Evolutionary conservation across 2,329 filamentous ascomycete genomes (phyloP).

Genomic region (Talaromyces sp.): DNA sequence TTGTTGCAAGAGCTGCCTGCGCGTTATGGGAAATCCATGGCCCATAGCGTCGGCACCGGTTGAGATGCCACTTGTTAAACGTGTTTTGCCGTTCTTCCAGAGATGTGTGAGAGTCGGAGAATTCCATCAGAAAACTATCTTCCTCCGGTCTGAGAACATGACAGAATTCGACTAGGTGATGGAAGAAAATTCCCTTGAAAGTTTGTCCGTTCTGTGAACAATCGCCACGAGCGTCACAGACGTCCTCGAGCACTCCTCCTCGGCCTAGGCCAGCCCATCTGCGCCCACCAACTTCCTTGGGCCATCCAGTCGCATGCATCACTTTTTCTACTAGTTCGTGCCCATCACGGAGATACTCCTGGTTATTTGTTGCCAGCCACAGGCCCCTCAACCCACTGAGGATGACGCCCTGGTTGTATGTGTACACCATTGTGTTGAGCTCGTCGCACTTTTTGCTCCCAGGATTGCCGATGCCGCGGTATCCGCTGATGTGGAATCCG

Average conservation of each 20-base stretch:
- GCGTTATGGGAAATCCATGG: constrained; percentile 78
- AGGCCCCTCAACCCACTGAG: constrained; percentile 76
- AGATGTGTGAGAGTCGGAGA: constrained; percentile 30
- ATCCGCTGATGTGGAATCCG: constrained; percentile 78
- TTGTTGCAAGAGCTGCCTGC: constrained; percentile 65
- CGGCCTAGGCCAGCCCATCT: constrained; percentile 72
- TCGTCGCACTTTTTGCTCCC: constrained; percentile 72
- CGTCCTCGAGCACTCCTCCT: constrained; percentile 76
- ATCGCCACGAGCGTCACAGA: constrained; percentile 67
- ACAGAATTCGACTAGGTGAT: constrained; percentile 79
- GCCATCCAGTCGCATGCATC: constrained; percentile 75
- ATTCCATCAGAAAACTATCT: constrained; percentile 41
- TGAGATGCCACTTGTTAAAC: constrained; percentile 48
- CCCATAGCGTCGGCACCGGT: constrained; percentile 62
- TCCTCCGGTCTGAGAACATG: constrained; percentile 53
- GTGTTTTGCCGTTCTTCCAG: constrained; percentile 40
- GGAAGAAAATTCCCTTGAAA: constrained; percentile 94
- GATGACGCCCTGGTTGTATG: constrained; percentile 91
- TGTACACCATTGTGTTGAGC: constrained; percentile 85
- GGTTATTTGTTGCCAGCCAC: constrained; percentile 71
- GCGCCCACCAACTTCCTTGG: constrained; percentile 32
- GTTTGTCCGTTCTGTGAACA: constrained; percentile 84
- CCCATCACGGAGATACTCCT: constrained; percentile 69
- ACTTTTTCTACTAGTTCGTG: constrained; percentile 71
- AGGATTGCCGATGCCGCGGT: constrained; percentile 50